Base-by-base conservation (phyloP, 768 basidiomycete species). In the Russula compacta region DNA sequence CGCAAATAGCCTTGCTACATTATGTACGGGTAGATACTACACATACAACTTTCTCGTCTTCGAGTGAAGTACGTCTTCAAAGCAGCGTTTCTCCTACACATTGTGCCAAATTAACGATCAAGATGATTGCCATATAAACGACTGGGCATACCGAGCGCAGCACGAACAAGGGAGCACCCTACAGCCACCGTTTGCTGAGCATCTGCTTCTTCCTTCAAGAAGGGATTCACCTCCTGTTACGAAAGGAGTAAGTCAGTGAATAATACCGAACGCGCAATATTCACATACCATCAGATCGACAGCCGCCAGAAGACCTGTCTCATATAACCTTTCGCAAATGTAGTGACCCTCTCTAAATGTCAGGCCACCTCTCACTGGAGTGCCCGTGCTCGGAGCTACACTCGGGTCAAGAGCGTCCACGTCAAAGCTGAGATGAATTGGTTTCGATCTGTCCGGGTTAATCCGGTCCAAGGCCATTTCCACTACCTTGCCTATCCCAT, bases 321-420 rank as follows among this genome's bases (percentile, higher is more conserved):
- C 94, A 63, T 84, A 84, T 46, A 98, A 82, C 6, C 89, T 86
- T 74, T 98, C 94, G 66, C 90, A 93, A 68, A 95, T 94, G 72
- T 95, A 98, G 74, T 98, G 97, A n/a, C 95, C 95, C 71, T 99
- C 97, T 65, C 97, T 79, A 77, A 98, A 99, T 21, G 91, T 94
- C 63, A 99, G 76, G 11, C 97, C 97, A 2, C 97, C 97, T 67
- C 95, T 87, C 64, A 92, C 92, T 29, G 92, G 92, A 48, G 92
- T 95, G 19, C 92, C 93, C 48, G 93, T 95, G 51, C 90, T 92
- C 1, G 95, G 95, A n/a, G 97, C 95, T 55, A 98, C 95, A 15
- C 82, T 82, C 11, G 97, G 97, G 73, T 98, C 95, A 53, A 95
- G 75, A 11, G 93, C 93, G 69, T 95, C 92, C 21, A 98, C 94